Evolutionary conservation across 1,284 basidiomycete genomes (phyloP).

Genomic region (Trametes pubescens): DNA sequence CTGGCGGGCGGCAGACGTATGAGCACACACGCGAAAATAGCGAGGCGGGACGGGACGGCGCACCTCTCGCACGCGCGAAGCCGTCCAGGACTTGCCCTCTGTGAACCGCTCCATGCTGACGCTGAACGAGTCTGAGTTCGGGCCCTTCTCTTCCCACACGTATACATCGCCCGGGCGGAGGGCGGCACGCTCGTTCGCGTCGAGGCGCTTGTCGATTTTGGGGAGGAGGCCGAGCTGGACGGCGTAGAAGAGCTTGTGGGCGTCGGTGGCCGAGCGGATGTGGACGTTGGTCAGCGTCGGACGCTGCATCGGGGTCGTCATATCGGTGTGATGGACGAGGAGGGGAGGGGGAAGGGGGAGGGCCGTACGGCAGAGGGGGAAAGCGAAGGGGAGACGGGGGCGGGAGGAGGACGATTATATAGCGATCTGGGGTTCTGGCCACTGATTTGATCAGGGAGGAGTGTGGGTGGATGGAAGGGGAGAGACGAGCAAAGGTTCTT

Average conservation of each 20-base stretch:
- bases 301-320: slow-evolving; percentile 42
- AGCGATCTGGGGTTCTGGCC: slow-evolving; percentile 29
- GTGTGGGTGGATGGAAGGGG: slow-evolving; percentile 23
- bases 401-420: slow-evolving; percentile 38
- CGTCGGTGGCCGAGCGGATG: slow-evolving; percentile 50
- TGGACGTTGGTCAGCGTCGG: slow-evolving; percentile 50
- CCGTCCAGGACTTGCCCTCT: slow-evolving; percentile 51
- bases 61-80: slow-evolving; percentile 49
- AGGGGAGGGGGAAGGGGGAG: slow-evolving; percentile 30
- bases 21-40: slow-evolving; percentile 17
- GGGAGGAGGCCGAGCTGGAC: slow-evolving; percentile 49
- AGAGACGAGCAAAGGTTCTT: slow-evolving; percentile 28
- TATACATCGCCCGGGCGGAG: slow-evolving; percentile 52
- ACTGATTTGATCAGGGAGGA: slow-evolving; percentile 31
- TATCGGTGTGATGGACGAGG: slow-evolving; percentile 21
- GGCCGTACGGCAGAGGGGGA: slow-evolving; percentile 29
- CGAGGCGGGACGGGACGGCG: slow-evolving; percentile 25
- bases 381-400: slow-evolving; percentile 33
- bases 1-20: slow-evolving; percentile 31
- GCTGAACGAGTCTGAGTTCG: slow-evolving; percentile 47
- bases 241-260: slow-evolving; percentile 54
- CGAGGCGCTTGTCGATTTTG: slow-evolving; percentile 52
- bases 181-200: slow-evolving; percentile 50
- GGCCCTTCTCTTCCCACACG: slow-evolving; percentile 54
- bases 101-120: slow-evolving; percentile 53